Evolutionary conservation across 768 basidiomycete genomes (phyloP), one percentile per base, ranked within the genome.

Genomic region (Porpolomopsis calyptriformis): DNA sequence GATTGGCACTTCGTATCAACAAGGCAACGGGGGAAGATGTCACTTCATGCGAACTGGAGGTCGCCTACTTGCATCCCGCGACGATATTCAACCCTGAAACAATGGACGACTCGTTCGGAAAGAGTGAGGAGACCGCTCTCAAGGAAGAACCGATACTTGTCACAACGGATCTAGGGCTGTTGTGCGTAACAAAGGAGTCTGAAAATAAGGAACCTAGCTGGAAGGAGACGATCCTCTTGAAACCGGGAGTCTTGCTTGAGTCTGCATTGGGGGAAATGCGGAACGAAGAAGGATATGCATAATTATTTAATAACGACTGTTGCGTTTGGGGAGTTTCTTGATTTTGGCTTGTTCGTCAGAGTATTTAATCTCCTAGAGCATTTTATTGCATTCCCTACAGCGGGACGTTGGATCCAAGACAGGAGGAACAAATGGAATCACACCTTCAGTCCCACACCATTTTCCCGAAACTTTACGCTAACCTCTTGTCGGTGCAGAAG

Each of bases 101-200:
- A 10, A 46, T 46, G 45, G 45, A 46, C 35, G 36, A 46, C 35
- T 14, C 23, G n/a, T 33, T 26, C 24, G 45, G 31, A 26, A 35
- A 33, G 20, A 20, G 26, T 3, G 14, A 10, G 24, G 14, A n/a
- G 34, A n/a, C n/a, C n/a, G 35, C 3, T 23, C 20, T 9, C 35
- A 27, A 14, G 12, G 45, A 8, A 12, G 36, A 25, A 23, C 19
- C 19, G 25, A 26, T 38, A 19, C 34, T 37, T 26, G 36, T 23
- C 16, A 37, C 24, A 33, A 37, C 35, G 2, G 43, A 35, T 44
- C 16, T 35, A 12, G 43, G 27, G 29, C 29, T 34, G 16, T 18
- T 22, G 22, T 19, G 10, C 18, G 33, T 20, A 20, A 33, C 11
- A 19, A 33, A 20, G 29, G 31, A n/a, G 10, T 14, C 43, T 11